These are phyloP conservation scores for Hygrophoropsis aurantiaca DNA, from an alignment of 768 basidiomycete species.

Conservation along the genomic window DNA sequence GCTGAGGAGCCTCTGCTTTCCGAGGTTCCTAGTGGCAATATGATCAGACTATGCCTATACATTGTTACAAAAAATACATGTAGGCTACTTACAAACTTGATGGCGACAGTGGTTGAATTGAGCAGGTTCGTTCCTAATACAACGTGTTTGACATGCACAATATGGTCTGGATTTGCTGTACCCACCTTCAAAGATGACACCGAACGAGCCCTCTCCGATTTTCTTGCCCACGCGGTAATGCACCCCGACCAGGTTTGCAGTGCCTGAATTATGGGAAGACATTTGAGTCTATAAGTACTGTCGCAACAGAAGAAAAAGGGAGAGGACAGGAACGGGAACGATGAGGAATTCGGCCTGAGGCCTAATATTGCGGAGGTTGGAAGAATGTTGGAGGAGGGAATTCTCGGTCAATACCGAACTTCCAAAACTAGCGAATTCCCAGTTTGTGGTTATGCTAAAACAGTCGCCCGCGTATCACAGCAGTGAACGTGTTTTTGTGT, in stretches of 20 bases:
- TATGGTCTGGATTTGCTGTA: slow-evolving; percentile 6
- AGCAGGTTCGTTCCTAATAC: slow-evolving; percentile 88
- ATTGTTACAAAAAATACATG: background rate
- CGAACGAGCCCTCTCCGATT: slow-evolving; percentile 98
- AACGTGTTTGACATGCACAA: background rate
- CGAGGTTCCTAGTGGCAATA: slow-evolving; percentile 67
- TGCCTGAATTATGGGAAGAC: slow-evolving; percentile 56
- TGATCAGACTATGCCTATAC: slow-evolving; percentile 11
- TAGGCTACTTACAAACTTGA: slow-evolving; percentile 90
- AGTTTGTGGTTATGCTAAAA: background rate
- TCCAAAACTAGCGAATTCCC: slow-evolving; percentile 4
- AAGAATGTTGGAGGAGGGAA: slow-evolving; percentile 17
- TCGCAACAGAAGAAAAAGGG: slow-evolving; percentile 10
- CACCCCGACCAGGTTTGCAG: slow-evolving; percentile 85
- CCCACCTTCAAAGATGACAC: slow-evolving; percentile 91
- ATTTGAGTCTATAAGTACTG: slow-evolving; percentile 39
- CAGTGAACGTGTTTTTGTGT: too few relatives aligned
- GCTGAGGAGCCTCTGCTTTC: slow-evolving; percentile 95
- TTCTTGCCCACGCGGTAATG: slow-evolving; percentile 98
- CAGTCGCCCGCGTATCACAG: background rate
- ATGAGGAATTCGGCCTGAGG: slow-evolving; percentile 17
- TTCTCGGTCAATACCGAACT: slow-evolving; percentile 30
- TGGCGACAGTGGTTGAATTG: slow-evolving; percentile 98
- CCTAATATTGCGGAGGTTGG: slow-evolving; percentile 26
- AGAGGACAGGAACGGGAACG: slow-evolving; percentile 11